These are phyloP conservation scores for Tuber borchii DNA, from an alignment of 495 filamentous ascomycete species.

Conservation along the genomic window DNA sequence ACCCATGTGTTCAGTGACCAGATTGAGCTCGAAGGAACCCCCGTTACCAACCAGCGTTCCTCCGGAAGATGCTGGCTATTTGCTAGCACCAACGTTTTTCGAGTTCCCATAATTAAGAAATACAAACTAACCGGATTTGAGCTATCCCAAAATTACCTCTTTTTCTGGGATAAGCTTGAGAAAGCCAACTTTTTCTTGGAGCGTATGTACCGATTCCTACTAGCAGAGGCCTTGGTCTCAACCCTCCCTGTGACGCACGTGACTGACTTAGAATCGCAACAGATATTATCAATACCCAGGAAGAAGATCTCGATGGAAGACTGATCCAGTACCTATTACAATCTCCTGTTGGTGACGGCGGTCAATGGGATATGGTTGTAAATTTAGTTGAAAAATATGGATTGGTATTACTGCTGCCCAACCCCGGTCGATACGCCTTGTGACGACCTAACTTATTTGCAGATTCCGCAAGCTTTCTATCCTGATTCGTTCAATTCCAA, in stretches of 20 bases:
- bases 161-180: conserved; percentile 92
- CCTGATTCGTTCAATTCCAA: conserved; percentile 72
- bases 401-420: conserved; percentile 45
- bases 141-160: conserved; percentile 79
- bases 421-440: neutral
- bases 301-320: conserved; percentile 60
- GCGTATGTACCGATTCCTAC: conserved; percentile 36
- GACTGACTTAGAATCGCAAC: neutral
- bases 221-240: neutral
- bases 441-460: conserved; percentile 5
- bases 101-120: conserved; percentile 72
- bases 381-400: conserved; percentile 83
- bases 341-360: conserved; percentile 69
- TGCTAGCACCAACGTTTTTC: conserved; percentile 78
- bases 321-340: conserved; percentile 60
- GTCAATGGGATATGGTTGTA: conserved; percentile 89
- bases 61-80: conserved; percentile 87
- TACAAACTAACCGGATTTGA: conserved; percentile 72
- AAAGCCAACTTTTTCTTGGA: conserved; percentile 86
- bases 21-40: conserved; percentile 72
- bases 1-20: conserved; percentile 73
- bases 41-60: conserved; percentile 74
- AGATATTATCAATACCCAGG: conserved; percentile 63
- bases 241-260: neutral
- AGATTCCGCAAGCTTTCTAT: conserved; percentile 67